A percentile compares a stretch with the other conserved stretches of the same genome.
Conservation (phyloP, 768 basidiomycete genomes). For the Amanita rimosa region DNA sequence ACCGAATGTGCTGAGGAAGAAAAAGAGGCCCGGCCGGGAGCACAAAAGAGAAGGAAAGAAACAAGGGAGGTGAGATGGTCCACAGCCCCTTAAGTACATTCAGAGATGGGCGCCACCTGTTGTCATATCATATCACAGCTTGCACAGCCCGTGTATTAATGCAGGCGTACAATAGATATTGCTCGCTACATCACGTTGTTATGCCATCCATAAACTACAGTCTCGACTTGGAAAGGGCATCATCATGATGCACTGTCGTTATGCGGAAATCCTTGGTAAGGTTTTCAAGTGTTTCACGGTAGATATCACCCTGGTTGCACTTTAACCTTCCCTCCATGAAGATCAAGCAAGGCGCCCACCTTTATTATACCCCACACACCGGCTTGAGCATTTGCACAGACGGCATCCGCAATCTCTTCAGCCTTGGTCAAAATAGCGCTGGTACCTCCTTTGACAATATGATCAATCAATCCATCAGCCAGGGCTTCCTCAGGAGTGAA, state of each 20-base stretch:
- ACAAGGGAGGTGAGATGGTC: neutral
- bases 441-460: conserved; percentile 52
- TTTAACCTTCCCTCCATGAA: neutral
- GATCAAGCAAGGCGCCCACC: conserved; percentile 20
- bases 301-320: conserved; percentile 35
- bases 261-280: conserved; percentile 26
- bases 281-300: conserved; percentile 38
- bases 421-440: conserved; percentile 52
- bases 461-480: conserved; percentile 56
- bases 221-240: conserved; percentile 38
- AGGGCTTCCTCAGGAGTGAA: conserved; percentile 68
- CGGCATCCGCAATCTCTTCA: conserved; percentile 43
- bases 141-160: too few relatives aligned
- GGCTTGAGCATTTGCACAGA: conserved; percentile 36
- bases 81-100: neutral
- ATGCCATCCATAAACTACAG: conserved; percentile 17
- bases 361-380: conserved; percentile 73
- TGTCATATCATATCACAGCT: too few relatives aligned
- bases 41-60: conserved; percentile 14
- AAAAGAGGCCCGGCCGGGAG: conserved; percentile 1
- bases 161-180: too few relatives aligned
- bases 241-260: conserved; percentile 27
- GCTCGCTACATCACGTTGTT: too few relatives aligned
- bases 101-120: too few relatives aligned
- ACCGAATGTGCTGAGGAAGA: conserved; percentile 7